phyloP scores from a whole-genome alignment of 1,284 basidiomycete species.

The Grifola frondosa region DNA sequence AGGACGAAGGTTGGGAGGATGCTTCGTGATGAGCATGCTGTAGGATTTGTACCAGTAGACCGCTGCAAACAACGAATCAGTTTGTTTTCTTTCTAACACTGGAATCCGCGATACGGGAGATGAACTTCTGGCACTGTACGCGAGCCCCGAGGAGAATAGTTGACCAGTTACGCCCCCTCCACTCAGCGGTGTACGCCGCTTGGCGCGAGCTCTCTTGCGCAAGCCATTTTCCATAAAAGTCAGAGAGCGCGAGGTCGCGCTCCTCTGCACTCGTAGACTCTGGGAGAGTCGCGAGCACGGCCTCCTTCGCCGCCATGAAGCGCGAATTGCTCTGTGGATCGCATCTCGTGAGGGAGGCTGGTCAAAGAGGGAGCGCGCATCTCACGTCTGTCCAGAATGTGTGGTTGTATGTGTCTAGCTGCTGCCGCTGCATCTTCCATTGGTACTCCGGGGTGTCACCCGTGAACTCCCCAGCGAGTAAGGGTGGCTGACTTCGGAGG shows the following conservation, averaged over 20 bases:
- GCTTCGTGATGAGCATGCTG: slow-evolving; percentile 19
- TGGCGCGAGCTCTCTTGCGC: slow-evolving; percentile 60
- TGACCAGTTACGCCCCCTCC: slow-evolving; percentile 57
- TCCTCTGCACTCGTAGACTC: slow-evolving; percentile 46
- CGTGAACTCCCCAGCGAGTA: slow-evolving; percentile 73
- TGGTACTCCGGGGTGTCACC: slow-evolving; percentile 55
- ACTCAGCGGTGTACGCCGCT: slow-evolving; percentile 59
- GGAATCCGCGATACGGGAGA: slow-evolving; percentile 22
- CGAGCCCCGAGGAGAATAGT: slow-evolving; percentile 54
- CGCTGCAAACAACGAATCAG: no score
- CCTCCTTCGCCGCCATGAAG: slow-evolving; percentile 63
- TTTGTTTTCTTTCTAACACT: slow-evolving; percentile 6
- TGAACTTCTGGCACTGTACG: slow-evolving; percentile 46
- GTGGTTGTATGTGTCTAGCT: slow-evolving; percentile 70
- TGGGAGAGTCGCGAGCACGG: slow-evolving; percentile 57
- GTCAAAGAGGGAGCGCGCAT: slow-evolving; percentile 15
- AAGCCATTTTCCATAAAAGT: slow-evolving; percentile 72
- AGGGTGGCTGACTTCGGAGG: slow-evolving; percentile 47
- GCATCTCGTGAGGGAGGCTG: not conserved
- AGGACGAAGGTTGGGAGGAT: slow-evolving; percentile 37
- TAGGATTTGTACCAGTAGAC: no score
- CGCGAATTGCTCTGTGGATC: slow-evolving; percentile 63
- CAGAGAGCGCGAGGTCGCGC: slow-evolving; percentile 64
- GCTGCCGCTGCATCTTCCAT: slow-evolving; percentile 65
- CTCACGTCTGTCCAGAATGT: slow-evolving; percentile 75